These are phyloP conservation scores for Gossypium trilobum DNA, from an alignment of 441 rosid genomes.

Conservation along the genomic window DNA sequence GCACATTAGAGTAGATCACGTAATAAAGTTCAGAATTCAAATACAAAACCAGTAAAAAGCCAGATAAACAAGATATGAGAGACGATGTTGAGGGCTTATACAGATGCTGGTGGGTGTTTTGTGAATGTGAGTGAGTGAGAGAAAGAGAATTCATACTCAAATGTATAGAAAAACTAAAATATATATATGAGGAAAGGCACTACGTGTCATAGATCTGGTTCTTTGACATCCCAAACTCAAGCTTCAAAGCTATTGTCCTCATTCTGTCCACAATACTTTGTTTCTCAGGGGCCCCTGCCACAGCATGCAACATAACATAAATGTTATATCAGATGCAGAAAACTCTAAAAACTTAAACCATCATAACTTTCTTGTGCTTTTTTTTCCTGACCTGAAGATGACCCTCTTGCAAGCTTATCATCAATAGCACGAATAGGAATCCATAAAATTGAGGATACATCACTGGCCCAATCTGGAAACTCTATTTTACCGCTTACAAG, in stretches of 20 bases:
- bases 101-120: neutral
- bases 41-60: neutral
- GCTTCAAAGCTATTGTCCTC: slow-evolving; percentile 95
- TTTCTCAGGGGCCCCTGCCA: slow-evolving; percentile 53
- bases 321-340: slow-evolving; percentile 18
- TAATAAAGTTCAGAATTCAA: neutral
- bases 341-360: slow-evolving; percentile 15
- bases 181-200: slow-evolving; percentile 6
- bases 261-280: slow-evolving; percentile 81
- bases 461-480: slow-evolving; percentile 90
- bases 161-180: neutral
- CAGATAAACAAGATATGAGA: slow-evolving; percentile 8
- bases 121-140: neutral
- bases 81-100: neutral
- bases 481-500: slow-evolving; percentile 58
- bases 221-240: slow-evolving; percentile 80
- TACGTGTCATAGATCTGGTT: slow-evolving; percentile 93
- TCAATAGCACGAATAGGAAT: slow-evolving; percentile 71
- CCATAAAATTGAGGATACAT: slow-evolving; percentile 65
- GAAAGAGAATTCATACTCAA: neutral
- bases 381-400: slow-evolving; percentile 65
- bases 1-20: slow-evolving; percentile 17
- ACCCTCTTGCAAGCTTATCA: slow-evolving; percentile 77
- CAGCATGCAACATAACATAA: slow-evolving; percentile 11
- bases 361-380: slow-evolving; percentile 2